These are phyloP conservation scores for Euphorbia tirucalli DNA, from an alignment of 345 rosid genomes.

Conservation along the genomic window DNA sequence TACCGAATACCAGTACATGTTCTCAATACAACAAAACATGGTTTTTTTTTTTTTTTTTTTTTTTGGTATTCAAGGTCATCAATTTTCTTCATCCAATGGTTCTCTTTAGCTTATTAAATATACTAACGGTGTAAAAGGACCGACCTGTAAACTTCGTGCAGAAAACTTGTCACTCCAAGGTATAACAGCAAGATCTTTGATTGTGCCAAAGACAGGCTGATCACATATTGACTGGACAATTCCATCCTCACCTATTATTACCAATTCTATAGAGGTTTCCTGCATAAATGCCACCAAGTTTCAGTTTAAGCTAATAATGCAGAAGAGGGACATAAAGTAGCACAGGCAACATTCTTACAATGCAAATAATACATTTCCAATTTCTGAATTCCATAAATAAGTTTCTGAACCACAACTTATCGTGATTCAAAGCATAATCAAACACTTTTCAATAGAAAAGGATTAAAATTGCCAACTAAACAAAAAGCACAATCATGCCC, in stretches of 20 bases:
- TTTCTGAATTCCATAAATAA: background rate
- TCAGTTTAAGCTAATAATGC: conserved; percentile 3
- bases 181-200: conserved; percentile 76
- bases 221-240: conserved; percentile 70
- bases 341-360: background rate
- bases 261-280: conserved; percentile 96
- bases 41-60: background rate
- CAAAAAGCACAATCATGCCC: background rate
- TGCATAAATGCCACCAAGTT: conserved; percentile 32
- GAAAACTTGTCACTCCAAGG: conserved; percentile 58
- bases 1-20: background rate
- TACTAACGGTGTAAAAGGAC: background rate
- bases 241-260: conserved; percentile 72
- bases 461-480: background rate
- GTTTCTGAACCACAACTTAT: background rate
- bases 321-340: background rate
- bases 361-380: background rate
- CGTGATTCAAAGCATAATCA: background rate
- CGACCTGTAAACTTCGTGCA: conserved; percentile 50
- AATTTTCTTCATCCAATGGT: background rate
- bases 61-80: background rate
- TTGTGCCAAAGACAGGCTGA: conserved; percentile 81
- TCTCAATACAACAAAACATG: background rate
- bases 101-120: background rate
- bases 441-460: background rate